Evolutionary conservation across 2,329 filamentous ascomycete species (phyloP), one percentile per base, ranked within the genome.

Genomic region (Leptographium galeiforme): DNA sequence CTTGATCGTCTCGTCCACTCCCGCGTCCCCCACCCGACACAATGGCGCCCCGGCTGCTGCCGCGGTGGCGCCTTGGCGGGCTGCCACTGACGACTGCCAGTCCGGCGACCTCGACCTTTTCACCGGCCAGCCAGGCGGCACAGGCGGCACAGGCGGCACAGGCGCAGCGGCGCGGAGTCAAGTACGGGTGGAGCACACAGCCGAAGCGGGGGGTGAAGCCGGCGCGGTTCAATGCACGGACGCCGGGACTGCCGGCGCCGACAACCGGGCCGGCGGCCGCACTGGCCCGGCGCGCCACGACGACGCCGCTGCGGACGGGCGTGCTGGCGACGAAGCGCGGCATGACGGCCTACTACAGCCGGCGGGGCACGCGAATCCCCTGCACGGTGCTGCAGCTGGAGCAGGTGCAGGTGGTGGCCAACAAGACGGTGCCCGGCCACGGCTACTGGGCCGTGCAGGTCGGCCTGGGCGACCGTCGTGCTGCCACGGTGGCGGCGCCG

Each of bases 391-490:
- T 98, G 54, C 90, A 97, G 72, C 77, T 98, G 62, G 93, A 98
- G 68, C 78, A 88, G 62, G 89, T 94, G 57, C 86, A 97, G 70
- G 89, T 96, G 10, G 74, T 96, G 41, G 83, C 85, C 55, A 84
- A 87, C 71, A 96, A 95, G 77, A 93, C 88, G 58, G 73, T 82
- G 38, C 74, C 82, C 58, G 74, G 77, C 64, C 83, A 97, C 67
- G 93, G 93, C 19, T 98, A 98, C 72, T 96, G 81, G 76, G 93
- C 91, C 16, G 89, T 97, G 14, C 90, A 96, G 71, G 72, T 98
- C 46, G 93, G 93, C 19, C 73, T 79, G 48, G 93, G 93, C 4
- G 78, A 79, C 66, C 85, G 84, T 66, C 79, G 84, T 56, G 72
- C 85, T 30, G 75, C n/a, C 18, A 95, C 94, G 66, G 80, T 93